phyloP scores from a whole-genome alignment of 192 early-diverging fungal species.

The Dissophora ornata region DNA sequence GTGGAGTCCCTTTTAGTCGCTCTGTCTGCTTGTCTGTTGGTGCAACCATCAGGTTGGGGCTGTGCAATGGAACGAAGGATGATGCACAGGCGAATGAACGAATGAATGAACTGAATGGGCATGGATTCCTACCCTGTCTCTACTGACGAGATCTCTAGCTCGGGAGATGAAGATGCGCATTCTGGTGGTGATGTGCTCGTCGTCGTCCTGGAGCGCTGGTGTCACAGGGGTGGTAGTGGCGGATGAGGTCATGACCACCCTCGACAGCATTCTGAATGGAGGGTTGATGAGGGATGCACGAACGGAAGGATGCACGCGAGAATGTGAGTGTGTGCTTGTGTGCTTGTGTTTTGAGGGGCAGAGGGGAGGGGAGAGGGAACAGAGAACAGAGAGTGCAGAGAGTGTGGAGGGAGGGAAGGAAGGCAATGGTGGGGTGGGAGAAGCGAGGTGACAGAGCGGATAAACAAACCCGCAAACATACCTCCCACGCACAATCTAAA shows the following conservation, averaged over 20 bases:
- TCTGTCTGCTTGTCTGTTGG: too few species aligned
- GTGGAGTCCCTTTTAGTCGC: too few species aligned
- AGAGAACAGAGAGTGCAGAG: neutral
- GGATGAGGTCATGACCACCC: slow-evolving; percentile 15
- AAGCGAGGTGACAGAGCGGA: neutral
- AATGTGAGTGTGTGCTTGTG: too few species aligned
- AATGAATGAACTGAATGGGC: too few species aligned
- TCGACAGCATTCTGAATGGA: slow-evolving; percentile 17
- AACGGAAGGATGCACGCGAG: neutral
- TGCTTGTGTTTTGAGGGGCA: too few species aligned
- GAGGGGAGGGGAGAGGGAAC: too few species aligned
- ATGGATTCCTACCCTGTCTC: slow-evolving; percentile 38
- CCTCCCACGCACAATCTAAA: too few species aligned
- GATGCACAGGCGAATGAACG: too few species aligned
- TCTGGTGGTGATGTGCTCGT: slow-evolving; percentile 16
- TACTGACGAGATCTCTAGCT: slow-evolving; percentile 34
- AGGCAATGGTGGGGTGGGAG: neutral
- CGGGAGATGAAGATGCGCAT: slow-evolving; percentile 36
- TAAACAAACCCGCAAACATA: too few species aligned
- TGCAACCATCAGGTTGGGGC: too few species aligned
- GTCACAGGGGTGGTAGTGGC: slow-evolving; percentile 6
- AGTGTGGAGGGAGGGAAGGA: neutral
- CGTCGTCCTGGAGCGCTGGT: slow-evolving; percentile 13
- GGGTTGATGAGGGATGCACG: neutral
- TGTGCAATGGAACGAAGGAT: too few species aligned